Evolutionary conservation across 2,329 filamentous ascomycete genomes (phyloP), one percentile per base, ranked within the genome.

Genomic region (Xylariaceae sp.): DNA sequence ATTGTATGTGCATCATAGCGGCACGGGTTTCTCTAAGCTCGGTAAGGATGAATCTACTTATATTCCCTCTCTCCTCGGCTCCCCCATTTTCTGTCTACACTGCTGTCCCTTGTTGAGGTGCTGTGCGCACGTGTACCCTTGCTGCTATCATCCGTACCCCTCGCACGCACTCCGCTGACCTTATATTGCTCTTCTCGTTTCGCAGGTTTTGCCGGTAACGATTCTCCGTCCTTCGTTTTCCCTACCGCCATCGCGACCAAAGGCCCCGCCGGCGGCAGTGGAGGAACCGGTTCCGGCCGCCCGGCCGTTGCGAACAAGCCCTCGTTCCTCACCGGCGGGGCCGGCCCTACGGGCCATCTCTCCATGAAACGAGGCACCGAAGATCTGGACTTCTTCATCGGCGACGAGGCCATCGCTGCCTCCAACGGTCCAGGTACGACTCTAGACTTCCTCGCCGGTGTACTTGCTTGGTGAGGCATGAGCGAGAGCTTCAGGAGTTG

Each of bases 11-110:
- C 40, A 68, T 47, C 50, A 59, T 74, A 99, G 94, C 87, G 94
- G 94, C 80, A 99, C 94, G 78, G 94, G 94, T 70, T 99, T 95
- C 77, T 97, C 94, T 59, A 99, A 99, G 81, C 87, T 99, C 75
- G 94, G 94, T 96, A 78, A 67, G 85, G 60, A 19, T 26, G 30
- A n/a, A 6, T 1, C 31, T n/a, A 19, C 19, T 19, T 19, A 19
- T 12, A 6, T 31, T 34, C 32, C 19, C 42, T 41, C 31, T 47
- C 61, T 44, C 54, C 45, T 12, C 31, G 19, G 19, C 19, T 48
- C 30, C 37, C n/a, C 40, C 29, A 44, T 52, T 49, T 29, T 39
- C 39, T 39, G 56, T 39, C 29, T 42, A 31, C 30, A 8, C 27
- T 8, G 11, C 27, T 8, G 8, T 29, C 3, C 31, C 42, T 30